Evolutionary conservation across 2,329 filamentous ascomycete genomes (phyloP).

Genomic region (Moelleriella libera): DNA sequence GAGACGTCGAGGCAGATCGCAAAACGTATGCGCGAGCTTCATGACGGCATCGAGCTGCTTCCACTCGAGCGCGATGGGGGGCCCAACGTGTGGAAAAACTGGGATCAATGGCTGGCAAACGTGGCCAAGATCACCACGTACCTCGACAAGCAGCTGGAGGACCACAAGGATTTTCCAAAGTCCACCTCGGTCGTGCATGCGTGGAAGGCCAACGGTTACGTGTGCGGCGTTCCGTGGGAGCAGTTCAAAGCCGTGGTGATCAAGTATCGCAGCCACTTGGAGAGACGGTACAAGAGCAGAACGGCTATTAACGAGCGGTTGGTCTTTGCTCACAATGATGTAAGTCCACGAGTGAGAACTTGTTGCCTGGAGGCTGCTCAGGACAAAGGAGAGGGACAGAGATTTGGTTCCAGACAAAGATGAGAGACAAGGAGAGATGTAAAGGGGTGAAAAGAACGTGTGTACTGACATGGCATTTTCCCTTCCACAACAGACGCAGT

Average conservation of each 20-base stretch:
- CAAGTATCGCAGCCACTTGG: constrained; percentile 64
- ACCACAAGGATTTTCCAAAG: constrained; percentile 13
- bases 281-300: constrained; percentile 53
- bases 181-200: constrained; percentile 20
- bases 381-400: no score
- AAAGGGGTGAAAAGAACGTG: no score
- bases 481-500: constrained; percentile 59
- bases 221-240: constrained; percentile 76
- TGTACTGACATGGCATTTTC: no score
- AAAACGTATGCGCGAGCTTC: constrained; percentile 92
- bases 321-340: constrained; percentile 96
- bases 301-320: constrained; percentile 57
- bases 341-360: constrained; percentile 27
- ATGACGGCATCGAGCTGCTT: constrained; percentile 82
- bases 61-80: constrained; percentile 64
- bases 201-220: constrained; percentile 58
- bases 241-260: constrained; percentile 61
- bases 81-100: constrained; percentile 78
- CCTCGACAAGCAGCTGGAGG: constrained; percentile 44
- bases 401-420: no score
- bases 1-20: constrained; percentile 87
- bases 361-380: not conserved
- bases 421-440: no score
- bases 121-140: constrained; percentile 44
- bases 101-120: constrained; percentile 77